Conservation (phyloP, 2,329 filamentous ascomycete species). For the Tympanopsis confertula region DNA sequence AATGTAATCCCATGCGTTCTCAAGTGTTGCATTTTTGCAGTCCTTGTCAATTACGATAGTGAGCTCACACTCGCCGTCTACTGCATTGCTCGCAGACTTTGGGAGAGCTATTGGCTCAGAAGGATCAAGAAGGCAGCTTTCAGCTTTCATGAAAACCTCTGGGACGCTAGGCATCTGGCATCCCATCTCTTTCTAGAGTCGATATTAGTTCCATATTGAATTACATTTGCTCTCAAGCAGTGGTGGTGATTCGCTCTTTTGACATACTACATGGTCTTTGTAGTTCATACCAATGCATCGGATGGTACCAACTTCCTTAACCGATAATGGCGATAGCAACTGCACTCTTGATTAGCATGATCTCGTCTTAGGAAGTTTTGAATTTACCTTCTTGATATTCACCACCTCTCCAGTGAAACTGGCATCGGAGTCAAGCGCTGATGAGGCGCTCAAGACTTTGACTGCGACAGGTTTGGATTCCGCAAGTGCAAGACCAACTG, state of each 20-base stretch:
- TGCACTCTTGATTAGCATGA: too few species aligned
- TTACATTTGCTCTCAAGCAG: not conserved
- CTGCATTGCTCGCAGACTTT: slow-evolving; percentile 28
- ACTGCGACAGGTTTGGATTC: slow-evolving; percentile 6
- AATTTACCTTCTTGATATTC: too few species aligned
- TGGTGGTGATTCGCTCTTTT: not conserved
- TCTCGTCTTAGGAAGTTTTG: too few species aligned
- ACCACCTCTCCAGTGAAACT: slow-evolving; percentile 8
- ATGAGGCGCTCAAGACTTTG: slow-evolving; percentile 8
- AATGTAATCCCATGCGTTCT: slow-evolving; percentile 34
- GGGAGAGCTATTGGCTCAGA: slow-evolving; percentile 29
- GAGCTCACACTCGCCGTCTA: slow-evolving; percentile 38
- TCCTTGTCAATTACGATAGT: slow-evolving; percentile 32
- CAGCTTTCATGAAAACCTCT: slow-evolving; percentile 28
- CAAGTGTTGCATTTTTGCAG: slow-evolving; percentile 32
- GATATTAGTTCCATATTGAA: slow-evolving; percentile 14
- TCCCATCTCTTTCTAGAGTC: slow-evolving; percentile 25
- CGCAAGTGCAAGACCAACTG: slow-evolving; percentile 8
- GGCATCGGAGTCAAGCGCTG: slow-evolving; percentile 15
- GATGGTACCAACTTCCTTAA: slow-evolving; percentile 30
- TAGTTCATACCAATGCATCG: slow-evolving; percentile 37
- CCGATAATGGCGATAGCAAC: slow-evolving; percentile 29
- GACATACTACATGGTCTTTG: slow-evolving; percentile 18
- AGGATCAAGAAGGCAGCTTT: slow-evolving; percentile 24
- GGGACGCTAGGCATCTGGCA: slow-evolving; percentile 9